Conservation (phyloP, 148 eudicot species). For the Suaeda aralocaspica region DNA sequence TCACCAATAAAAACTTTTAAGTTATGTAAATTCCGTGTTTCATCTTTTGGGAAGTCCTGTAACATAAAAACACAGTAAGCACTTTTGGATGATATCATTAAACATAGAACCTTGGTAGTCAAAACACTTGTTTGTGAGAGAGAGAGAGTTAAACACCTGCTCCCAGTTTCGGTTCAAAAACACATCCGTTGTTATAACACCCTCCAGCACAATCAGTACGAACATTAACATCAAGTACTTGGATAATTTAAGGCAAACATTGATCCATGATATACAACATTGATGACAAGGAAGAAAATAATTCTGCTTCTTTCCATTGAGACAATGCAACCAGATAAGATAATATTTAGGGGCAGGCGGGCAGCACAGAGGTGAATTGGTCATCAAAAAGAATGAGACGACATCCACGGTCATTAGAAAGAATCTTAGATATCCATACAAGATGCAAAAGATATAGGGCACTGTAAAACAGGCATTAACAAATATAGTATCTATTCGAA, state of each 20-base stretch:
- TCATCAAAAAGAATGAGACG: not conserved
- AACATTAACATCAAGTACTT: slow-evolving; percentile 67
- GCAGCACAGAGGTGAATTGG: not conserved
- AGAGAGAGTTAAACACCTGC: slow-evolving; percentile 38
- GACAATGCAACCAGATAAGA: not conserved
- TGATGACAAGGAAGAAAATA: not conserved
- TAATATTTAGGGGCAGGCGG: not conserved
- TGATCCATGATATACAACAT: not conserved
- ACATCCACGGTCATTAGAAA: not conserved
- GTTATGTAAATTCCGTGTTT: slow-evolving; percentile 46
- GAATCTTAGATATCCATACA: not conserved
- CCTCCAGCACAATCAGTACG: slow-evolving; percentile 63
- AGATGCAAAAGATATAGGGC: not conserved
- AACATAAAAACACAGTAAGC: not conserved
- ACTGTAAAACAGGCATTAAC: not conserved
- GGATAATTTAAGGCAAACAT: slow-evolving; percentile 42
- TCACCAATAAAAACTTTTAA: slow-evolving; percentile 49
- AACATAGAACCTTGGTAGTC: not conserved
- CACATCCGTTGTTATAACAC: slow-evolving; percentile 65
- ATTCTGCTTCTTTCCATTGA: not conserved
- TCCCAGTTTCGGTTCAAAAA: slow-evolving; percentile 71
- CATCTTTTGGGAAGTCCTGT: slow-evolving; percentile 74
- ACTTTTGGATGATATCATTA: not conserved
- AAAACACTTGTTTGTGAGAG: not conserved
- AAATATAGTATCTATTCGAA: not conserved